These are phyloP conservation scores for Kuraishia floccosa DNA, from an alignment of 805 yeast genomes.

Conservation along the genomic window DNA sequence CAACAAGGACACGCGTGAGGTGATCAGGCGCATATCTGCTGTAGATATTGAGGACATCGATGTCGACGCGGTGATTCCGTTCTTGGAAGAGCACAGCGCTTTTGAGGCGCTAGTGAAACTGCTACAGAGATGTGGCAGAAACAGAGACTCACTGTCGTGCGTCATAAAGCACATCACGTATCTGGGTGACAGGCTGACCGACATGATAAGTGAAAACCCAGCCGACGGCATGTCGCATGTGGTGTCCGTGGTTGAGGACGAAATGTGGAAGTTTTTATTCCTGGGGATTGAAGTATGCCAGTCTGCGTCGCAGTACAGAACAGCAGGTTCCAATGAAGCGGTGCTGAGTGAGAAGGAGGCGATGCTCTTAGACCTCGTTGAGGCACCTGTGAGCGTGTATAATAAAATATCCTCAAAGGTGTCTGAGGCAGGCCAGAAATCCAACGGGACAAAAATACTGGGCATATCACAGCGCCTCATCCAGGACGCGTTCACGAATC, in stretches of 20 bases:
- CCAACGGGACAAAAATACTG: conserved; percentile 7
- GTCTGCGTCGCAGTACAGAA: conserved; percentile 8
- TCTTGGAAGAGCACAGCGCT: conserved; percentile 13
- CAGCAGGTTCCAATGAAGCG: conserved; percentile 4
- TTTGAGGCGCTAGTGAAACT: conserved; percentile 22
- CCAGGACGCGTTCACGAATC: conserved; percentile 28
- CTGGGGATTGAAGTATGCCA: conserved; percentile 22
- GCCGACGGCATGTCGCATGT: too few species aligned
- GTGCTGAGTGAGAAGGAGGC: conserved; percentile 18
- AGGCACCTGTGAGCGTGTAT: conserved; percentile 22
- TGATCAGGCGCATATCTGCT: too few species aligned
- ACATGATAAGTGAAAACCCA: too few species aligned
- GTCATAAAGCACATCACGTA: not conserved
- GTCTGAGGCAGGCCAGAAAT: not conserved
- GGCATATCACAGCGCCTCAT: conserved; percentile 24
- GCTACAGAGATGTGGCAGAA: conserved; percentile 11
- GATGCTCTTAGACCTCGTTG: conserved; percentile 27
- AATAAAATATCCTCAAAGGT: conserved; percentile 7
- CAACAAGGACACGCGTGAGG: conserved; percentile 7
- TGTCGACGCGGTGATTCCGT: conserved; percentile 5
- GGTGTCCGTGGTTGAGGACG: conserved; percentile 15
- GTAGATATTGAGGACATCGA: too few species aligned
- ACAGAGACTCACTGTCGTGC: conserved; percentile 14
- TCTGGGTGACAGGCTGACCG: too few species aligned
- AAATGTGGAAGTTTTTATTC: conserved; percentile 22